Percentiles rank a stretch among this genome's conserved stretches.
phyloP scores from a whole-genome alignment of 2,329 filamentous ascomycete species.

The Penicillium vulpinum region DNA sequence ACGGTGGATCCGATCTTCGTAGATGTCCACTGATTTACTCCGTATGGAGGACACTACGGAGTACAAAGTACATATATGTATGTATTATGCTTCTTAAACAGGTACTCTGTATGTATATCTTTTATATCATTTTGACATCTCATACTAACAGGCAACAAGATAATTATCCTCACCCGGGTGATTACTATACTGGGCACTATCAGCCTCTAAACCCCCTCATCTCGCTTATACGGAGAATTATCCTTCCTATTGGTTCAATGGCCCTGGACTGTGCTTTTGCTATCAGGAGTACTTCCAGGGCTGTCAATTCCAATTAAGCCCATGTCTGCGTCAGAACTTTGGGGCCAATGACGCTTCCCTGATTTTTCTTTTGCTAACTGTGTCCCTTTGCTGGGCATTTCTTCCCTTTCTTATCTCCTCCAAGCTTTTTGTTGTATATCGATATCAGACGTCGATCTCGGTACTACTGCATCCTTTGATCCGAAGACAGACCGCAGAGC shows the following conservation, averaged over 20 bases:
- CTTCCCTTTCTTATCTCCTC: background rate
- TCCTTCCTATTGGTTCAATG: background rate
- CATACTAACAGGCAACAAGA: background rate
- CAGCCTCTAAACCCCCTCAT: constrained; percentile 2
- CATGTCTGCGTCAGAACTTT: background rate
- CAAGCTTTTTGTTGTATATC: background rate
- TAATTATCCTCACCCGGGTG: too few relatives aligned
- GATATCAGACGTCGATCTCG: background rate
- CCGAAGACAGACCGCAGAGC: background rate
- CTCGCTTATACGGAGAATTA: constrained; percentile 5
- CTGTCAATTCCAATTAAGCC: background rate
- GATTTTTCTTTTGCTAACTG: background rate
- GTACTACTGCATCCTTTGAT: too few relatives aligned
- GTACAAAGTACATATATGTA: too few relatives aligned
- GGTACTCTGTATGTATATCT: too few relatives aligned
- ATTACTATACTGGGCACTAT: background rate
- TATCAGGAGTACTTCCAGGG: constrained; percentile 7
- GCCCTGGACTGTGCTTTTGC: constrained; percentile 6
- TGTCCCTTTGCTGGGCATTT: background rate
- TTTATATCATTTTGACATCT: background rate
- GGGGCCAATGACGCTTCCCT: background rate
- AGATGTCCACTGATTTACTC: constrained; percentile 2
- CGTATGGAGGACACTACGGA: too few relatives aligned
- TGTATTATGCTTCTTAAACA: background rate
- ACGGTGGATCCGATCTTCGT: constrained; percentile 5